Base-by-base conservation (phyloP, 148 eudicot genomes). In the Heliosperma pusillum region DNA sequence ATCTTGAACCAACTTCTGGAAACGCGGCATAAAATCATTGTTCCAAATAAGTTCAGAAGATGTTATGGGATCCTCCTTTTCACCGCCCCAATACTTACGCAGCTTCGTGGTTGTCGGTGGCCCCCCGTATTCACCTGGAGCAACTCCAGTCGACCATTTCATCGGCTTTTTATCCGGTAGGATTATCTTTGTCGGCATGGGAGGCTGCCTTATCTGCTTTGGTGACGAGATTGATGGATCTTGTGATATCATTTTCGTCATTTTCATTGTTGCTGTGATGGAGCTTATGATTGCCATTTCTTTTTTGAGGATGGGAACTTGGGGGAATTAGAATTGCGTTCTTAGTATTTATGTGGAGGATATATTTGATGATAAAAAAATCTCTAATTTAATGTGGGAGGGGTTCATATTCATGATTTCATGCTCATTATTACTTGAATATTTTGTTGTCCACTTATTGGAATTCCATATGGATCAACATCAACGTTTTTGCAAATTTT, bases 51-150 rank as follows among this genome's bases (percentile, higher is more conserved):
- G 83, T 10, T 90, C 98, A 25, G 84, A 83, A 3, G 93, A 87
- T 40, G 96, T 89, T 57, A 94, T 71, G 11, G 98, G 98, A 76
- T 94, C 98, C 19, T 89, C 88, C 7, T 80, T 77, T 5, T 82
- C 83, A 25, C 97, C 97, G 21, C 97, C 98, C 96, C 97, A 92
- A 70, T 86, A 92, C 78, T 92, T 90, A 6, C 97, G 80, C 60
- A 90, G 97, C 89, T 90, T 94, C 45, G 89, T 75, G 25, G 92
- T 84, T 24, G 88, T 76, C 10, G 96, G 97, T 3, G 98, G 98
- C 67, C 98, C 97, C 0, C 96, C 97, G 65, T 92, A 92, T 2
- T 94, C 98, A 0, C 97, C 98, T 1, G 96, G 97, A 1, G 82
- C 91, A 10, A 82, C 82, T 2, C 98, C 98, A 6, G 90, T 89